phyloP scores from a whole-genome alignment of 1,284 basidiomycete species.

The Macrocystidia cucumis region DNA sequence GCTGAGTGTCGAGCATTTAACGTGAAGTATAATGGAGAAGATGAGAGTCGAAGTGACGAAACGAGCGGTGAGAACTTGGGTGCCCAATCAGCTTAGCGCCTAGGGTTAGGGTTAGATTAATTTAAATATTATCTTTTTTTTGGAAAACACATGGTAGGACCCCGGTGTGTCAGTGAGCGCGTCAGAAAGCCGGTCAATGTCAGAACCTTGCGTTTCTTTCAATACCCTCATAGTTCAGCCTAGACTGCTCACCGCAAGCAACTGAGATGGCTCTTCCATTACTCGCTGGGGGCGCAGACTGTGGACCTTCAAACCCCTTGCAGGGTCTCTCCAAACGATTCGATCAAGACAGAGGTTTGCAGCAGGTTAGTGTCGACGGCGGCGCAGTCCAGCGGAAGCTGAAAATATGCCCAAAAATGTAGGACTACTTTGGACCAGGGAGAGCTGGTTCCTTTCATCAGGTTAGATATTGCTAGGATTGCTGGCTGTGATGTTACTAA shows the following conservation, averaged over 20 bases:
- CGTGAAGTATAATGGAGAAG: conserved; percentile 22
- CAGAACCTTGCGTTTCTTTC: too few relatives aligned
- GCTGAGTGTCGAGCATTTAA: conserved; percentile 57
- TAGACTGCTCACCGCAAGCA: conserved; percentile 4
- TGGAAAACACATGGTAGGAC: too few relatives aligned
- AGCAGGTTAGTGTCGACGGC: conserved; percentile 65
- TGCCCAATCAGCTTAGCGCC: too few relatives aligned
- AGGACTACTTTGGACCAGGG: conserved; percentile 60
- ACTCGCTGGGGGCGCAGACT: conserved; percentile 68
- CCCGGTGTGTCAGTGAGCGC: too few relatives aligned
- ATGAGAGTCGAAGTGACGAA: conserved; percentile 8
- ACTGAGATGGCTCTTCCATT: conserved; percentile 73
- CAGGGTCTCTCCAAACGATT: conserved; percentile 72
- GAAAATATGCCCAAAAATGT: too few relatives aligned
- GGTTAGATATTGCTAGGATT: conserved; percentile 25
- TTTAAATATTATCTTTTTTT: too few relatives aligned
- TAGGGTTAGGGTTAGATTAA: conserved; percentile 2
- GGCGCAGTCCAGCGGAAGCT: too few relatives aligned
- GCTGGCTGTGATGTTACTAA: conserved; percentile 4
- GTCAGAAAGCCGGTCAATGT: too few relatives aligned
- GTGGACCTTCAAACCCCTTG: conserved; percentile 77
- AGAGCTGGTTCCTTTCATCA: conserved; percentile 51
- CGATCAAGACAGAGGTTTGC: conserved; percentile 68
- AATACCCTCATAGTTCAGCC: conserved; percentile 2
- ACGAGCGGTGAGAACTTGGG: too few relatives aligned